Evolutionary conservation across 257 asterid species (phyloP).

Genomic region (Anisodus tanguticus): DNA sequence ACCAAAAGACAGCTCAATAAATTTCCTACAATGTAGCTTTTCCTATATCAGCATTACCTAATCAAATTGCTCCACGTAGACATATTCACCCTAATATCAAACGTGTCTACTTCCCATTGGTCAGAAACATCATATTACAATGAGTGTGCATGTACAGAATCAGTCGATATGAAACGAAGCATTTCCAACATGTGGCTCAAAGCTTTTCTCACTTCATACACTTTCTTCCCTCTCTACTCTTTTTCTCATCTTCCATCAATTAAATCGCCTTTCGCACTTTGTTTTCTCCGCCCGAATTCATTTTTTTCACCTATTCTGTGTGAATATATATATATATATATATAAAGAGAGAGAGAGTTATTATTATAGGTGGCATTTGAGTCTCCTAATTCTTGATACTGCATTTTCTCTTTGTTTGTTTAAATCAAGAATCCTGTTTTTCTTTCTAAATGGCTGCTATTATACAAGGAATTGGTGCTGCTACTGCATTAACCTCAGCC

Average conservation of each 20-base stretch:
- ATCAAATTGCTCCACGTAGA: no score
- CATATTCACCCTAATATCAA: background rate
- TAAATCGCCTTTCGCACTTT: slow-evolving; percentile 18
- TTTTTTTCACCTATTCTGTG: background rate
- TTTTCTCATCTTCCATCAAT: background rate
- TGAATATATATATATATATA: background rate
- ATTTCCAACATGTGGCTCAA: slow-evolving; percentile 7
- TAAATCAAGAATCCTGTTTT: background rate
- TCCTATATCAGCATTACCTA: no score
- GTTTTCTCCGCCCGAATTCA: background rate
- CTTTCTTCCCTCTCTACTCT: background rate
- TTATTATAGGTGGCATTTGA: background rate
- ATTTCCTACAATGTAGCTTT: no score
- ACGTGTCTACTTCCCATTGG: background rate
- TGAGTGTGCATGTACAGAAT: background rate
- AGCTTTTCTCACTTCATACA: background rate
- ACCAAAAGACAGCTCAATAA: background rate
- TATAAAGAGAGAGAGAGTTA: background rate
- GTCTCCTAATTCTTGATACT: background rate
- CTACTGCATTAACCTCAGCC: slow-evolving; percentile 50
- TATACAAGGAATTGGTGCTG: slow-evolving; percentile 55
- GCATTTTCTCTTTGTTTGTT: slow-evolving; percentile 17
- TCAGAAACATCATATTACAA: background rate
- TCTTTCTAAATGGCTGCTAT: slow-evolving; percentile 51
- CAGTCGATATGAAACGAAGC: background rate